Evolutionary conservation across 805 yeast genomes (phyloP).

Genomic region (Wickerhamiella musiphila): DNA sequence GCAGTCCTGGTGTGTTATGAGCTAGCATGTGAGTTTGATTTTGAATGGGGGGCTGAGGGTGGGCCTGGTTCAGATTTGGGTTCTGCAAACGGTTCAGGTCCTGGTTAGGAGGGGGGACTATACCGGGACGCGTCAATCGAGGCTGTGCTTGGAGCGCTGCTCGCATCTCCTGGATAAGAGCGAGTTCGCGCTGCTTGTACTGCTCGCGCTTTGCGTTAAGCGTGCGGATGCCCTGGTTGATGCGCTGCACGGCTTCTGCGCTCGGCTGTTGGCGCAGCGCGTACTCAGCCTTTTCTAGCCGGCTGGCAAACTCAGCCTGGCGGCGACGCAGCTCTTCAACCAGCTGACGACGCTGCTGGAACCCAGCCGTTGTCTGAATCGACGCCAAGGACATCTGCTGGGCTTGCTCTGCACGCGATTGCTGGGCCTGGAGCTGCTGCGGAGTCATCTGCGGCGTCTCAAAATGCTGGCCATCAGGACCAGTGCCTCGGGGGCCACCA

Average conservation of each 20-base stretch:
- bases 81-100: constrained; percentile 9
- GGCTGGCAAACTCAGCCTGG: constrained; percentile 4
- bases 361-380: constrained; percentile 9
- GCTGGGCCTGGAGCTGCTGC: constrained; percentile 8
- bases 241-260: constrained; percentile 7
- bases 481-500: not conserved
- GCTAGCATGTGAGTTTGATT: no score
- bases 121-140: not conserved
- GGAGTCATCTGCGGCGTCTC: constrained; percentile 4
- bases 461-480: constrained; percentile 3
- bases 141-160: constrained; percentile 3
- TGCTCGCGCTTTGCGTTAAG: constrained; percentile 9
- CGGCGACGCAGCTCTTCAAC: constrained; percentile 12
- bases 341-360: constrained; percentile 14
- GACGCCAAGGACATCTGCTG: constrained; percentile 7
- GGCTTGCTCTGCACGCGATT: constrained; percentile 7
- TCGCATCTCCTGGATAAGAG: constrained; percentile 10
- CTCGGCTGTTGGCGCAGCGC: constrained; percentile 6
- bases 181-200: constrained; percentile 12
- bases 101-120: constrained; percentile 4
- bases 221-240: constrained; percentile 8
- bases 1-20: no score
- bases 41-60: constrained; percentile 1
- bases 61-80: constrained; percentile 5
- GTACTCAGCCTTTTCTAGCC: constrained; percentile 9